These are phyloP conservation scores for Thermomyces lanuginosus DNA, from an alignment of 2,329 filamentous ascomycete genomes.

Conservation along the genomic window DNA sequence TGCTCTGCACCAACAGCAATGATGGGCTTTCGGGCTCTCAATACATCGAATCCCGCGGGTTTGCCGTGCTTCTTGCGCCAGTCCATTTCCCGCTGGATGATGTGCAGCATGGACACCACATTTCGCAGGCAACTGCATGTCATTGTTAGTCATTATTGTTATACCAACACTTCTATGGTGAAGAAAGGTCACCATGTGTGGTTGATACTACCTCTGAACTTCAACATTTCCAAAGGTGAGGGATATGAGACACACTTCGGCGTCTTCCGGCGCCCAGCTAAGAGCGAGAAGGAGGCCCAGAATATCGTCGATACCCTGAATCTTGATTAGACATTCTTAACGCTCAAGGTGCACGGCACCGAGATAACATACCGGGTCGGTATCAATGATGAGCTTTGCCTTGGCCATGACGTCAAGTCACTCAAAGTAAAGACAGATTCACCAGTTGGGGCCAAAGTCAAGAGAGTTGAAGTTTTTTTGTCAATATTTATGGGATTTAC, in stretches of 20 bases:
- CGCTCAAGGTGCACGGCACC: not conserved
- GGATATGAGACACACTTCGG: slow-evolving; percentile 72
- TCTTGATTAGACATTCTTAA: not conserved
- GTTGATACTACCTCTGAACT: slow-evolving; percentile 49
- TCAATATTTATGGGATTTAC: too few relatives aligned
- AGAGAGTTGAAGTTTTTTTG: slow-evolving; percentile 1
- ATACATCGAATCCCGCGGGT: slow-evolving; percentile 52
- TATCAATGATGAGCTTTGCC: slow-evolving; percentile 83
- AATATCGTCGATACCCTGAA: slow-evolving; percentile 68
- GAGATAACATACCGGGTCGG: slow-evolving; percentile 54
- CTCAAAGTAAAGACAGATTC: too few relatives aligned
- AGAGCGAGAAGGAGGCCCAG: slow-evolving; percentile 77
- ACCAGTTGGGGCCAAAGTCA: not conserved
- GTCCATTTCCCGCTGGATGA: slow-evolving; percentile 71
- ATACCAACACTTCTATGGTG: not conserved
- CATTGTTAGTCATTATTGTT: not conserved
- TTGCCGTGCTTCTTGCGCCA: slow-evolving; percentile 60
- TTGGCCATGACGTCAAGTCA: too few relatives aligned
- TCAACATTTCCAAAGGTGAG: slow-evolving; percentile 90
- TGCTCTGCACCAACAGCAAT: slow-evolving; percentile 77
- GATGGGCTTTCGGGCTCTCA: slow-evolving; percentile 60
- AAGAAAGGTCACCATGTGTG: not conserved
- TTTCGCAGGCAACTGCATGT: slow-evolving; percentile 64
- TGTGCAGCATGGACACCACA: slow-evolving; percentile 75
- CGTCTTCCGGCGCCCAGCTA: slow-evolving; percentile 62